phyloP scores from a whole-genome alignment of 1,139 yeast species.

The Blastobotrys niveus region DNA sequence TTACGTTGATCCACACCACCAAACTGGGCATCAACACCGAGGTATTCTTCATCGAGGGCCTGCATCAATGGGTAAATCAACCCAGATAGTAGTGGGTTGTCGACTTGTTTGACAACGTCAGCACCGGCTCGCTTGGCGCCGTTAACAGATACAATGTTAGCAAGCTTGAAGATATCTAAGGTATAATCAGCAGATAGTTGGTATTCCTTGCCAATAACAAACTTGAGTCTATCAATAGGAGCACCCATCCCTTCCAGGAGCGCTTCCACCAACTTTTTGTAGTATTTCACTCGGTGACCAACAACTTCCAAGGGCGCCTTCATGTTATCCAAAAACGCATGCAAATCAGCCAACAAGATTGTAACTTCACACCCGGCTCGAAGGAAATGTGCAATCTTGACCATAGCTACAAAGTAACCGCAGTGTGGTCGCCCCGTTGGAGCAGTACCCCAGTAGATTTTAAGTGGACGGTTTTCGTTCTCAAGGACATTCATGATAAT shows the following conservation, averaged over 20 bases:
- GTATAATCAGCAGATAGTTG: constrained; percentile 75
- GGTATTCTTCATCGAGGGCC: constrained; percentile 90
- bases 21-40: constrained; percentile 87
- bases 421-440: constrained; percentile 98
- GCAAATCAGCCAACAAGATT: constrained; percentile 91
- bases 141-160: constrained; percentile 81
- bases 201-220: constrained; percentile 83
- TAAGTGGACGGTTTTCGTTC: constrained; percentile 72
- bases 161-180: constrained; percentile 78
- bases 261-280: constrained; percentile 75
- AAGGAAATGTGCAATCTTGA: constrained; percentile 88
- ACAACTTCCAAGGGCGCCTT: constrained; percentile 96
- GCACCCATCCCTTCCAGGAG: constrained; percentile 82
- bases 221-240: constrained; percentile 80
- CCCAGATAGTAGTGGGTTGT: constrained; percentile 88
- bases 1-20: constrained; percentile 99
- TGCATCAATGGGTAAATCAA: constrained; percentile 98
- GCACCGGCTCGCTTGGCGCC: constrained; percentile 99
- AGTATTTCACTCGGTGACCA: constrained; percentile 79
- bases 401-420: constrained; percentile 98
- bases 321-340: constrained; percentile 97
- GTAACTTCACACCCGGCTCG: constrained; percentile 95
- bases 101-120: constrained; percentile 96
- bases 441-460: constrained; percentile 93
- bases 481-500: constrained; percentile 81